Evolutionary conservation across 345 rosid species (phyloP), one percentile per base, ranked within the genome.

Genomic region (Acer campestre): DNA sequence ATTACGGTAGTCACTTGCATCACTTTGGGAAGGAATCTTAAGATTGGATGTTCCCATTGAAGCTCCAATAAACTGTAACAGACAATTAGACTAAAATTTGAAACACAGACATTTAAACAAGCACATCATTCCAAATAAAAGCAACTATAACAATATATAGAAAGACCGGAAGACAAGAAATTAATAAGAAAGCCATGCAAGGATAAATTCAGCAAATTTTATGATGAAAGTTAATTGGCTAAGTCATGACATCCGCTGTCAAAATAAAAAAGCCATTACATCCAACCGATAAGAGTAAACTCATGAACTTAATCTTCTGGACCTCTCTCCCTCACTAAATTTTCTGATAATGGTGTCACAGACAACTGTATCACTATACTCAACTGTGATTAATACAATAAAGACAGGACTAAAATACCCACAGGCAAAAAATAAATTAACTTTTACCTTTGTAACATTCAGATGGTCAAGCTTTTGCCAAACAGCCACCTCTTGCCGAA

Each of bases 391-490:
- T 61, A 49, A 29, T 2, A 10, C 22, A 12, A 59, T 63, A 53
- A 53, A 74, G 66, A 59, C 18, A 55, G 6, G 68, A 59, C 35
- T 46, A n/a, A 64, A 53, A 27, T 38, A 71, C 56, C 29, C 9
- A n/a, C 5, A 18, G 13, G 18, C 6, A 10, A 53, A 59, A 66
- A 27, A 31, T 9, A 46, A 73, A 10, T 42, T 13, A 13, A 62
- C 11, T 23, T 44, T 78, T 75, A 91, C 97, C 86, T 89, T 93
- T 14, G 97, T 91, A 38, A 93, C 95, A 74, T 93, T 93, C 64
- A 90, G 91, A 80, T 93, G 91, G 89, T 89, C 90, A 79, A 93
- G 95, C 86, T 93, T 93, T 82, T 93, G 90, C 95, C 97, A 93
- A 77, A 93, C 95, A 75, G 93, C 95, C 75, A 93, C 97, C 85